Evolutionary conservation across 257 asterid genomes (phyloP), one percentile per base, ranked within the genome.

Genomic region (Ligustrum vulgare): DNA sequence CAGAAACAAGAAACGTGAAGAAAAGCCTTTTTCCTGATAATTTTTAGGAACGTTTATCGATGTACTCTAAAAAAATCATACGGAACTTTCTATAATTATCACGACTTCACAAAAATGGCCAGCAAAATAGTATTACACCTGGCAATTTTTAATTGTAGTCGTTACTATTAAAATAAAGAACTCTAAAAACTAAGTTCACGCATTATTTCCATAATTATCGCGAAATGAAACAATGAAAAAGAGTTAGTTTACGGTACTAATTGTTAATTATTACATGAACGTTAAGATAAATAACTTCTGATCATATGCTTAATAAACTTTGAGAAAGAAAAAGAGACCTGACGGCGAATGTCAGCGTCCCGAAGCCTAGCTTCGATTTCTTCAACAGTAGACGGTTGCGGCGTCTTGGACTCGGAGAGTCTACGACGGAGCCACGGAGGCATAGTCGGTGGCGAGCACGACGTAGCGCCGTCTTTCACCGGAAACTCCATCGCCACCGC

Each of bases 321-420:
- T 18, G 13, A n/a, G 11, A 45, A 15, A n/a, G 43, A 65, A 9
- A 56, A 62, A 39, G 64, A 31, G 4, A 95, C 99, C 97, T 90
- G 96, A 36, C 98, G 94, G 35, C 99, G 92, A 81, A 91, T 87
- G 84, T 90, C 89, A 72, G 99, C 99, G 72, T 84, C 89, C 4
- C 87, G 96, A 73, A 95, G 97, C 85, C 91, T 95, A 41, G 97
- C 90, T 77, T 93, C 86, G 35, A 95, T 95, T 81, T 95, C 92
- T 79, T 95, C 96, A 23, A 90, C 88, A 62, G 92, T 85, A 51
- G 91, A 75, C 58, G 93, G 93, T 35, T 93, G 13, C 49, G 92
- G 83, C 32, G 87, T 69, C 73, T 89, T 95, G 23, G 92, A 67
- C 86, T 93, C 99, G 36, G 99, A 86, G 1, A 95, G 87, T 79